A percentile compares a stretch with the other conserved stretches of the same genome.
Evolutionary conservation across 345 rosid species (phyloP).

Genomic region (Erysimum cheiranthoides): DNA sequence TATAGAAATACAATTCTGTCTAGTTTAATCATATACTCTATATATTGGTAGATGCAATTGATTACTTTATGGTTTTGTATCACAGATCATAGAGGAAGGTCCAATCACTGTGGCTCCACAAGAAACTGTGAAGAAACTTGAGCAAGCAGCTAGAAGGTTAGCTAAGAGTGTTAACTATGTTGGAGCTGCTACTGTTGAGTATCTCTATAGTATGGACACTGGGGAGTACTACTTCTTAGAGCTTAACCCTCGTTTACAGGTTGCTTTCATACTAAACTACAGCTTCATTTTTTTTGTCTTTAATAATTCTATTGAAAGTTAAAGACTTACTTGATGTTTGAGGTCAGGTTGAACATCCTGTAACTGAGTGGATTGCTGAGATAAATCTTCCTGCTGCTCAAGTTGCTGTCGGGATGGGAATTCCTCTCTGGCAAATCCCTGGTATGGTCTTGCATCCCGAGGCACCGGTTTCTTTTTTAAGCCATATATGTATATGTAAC

Average conservation of each 20-base stretch:
- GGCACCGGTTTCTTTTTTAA: conserved; percentile 19
- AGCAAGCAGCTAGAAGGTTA: conserved; percentile 97
- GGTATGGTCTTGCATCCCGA: conserved; percentile 55
- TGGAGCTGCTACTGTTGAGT: conserved; percentile 99
- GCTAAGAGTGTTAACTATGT: conserved; percentile 92
- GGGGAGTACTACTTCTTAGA: conserved; percentile 97
- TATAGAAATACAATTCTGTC: too few relatives aligned
- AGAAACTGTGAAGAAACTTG: conserved; percentile 83
- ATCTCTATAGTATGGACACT: conserved; percentile 95
- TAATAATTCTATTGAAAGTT: too few relatives aligned
- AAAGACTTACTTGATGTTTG: conserved; percentile 27
- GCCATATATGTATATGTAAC: conserved; percentile 8
- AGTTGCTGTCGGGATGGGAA: conserved; percentile 98
- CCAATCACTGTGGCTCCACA: conserved; percentile 97
- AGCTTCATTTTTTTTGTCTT: neutral
- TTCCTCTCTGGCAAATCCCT: conserved; percentile 97
- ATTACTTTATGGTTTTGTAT: neutral
- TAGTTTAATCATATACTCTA: too few relatives aligned
- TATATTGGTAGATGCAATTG: too few relatives aligned
- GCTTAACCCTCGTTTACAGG: conserved; percentile 99
- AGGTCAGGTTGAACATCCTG: conserved; percentile 97
- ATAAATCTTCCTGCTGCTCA: conserved; percentile 97
- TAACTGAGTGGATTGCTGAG: conserved; percentile 99
- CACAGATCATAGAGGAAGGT: conserved; percentile 98
- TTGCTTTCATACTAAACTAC: conserved; percentile 31